A percentile compares a stretch with the other conserved stretches of the same genome.
Evolutionary conservation across 1,284 basidiomycete genomes (phyloP).

Genomic region (Rhodotorula sp.): DNA sequence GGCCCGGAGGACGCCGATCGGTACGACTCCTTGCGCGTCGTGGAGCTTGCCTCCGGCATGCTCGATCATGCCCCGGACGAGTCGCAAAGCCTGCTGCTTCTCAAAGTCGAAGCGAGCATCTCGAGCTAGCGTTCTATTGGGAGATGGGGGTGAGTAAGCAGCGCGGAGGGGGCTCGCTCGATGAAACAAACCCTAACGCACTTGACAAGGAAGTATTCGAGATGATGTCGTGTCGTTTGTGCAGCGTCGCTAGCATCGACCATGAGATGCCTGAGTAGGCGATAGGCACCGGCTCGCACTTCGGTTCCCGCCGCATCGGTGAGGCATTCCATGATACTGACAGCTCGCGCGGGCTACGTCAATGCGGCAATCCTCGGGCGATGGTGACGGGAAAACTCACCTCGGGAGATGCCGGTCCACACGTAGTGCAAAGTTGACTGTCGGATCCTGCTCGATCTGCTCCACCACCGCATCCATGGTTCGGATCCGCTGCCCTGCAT

Average conservation of each 20-base stretch:
- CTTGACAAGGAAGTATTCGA: conserved; percentile 90
- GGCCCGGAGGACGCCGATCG: conserved; percentile 74
- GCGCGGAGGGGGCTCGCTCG: background rate
- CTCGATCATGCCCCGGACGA: conserved; percentile 61
- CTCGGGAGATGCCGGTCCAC: conserved; percentile 12
- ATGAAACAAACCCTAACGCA: conserved; percentile 48
- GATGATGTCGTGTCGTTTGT: conserved; percentile 54
- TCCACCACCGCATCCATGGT: conserved; percentile 37
- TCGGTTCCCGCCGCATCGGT: conserved; percentile 70
- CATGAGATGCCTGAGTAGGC: conserved; percentile 76
- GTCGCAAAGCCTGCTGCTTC: conserved; percentile 90
- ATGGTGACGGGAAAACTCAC: background rate
- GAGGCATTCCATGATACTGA: conserved; percentile 51
- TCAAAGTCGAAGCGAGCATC: conserved; percentile 81
- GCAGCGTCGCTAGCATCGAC: conserved; percentile 66
- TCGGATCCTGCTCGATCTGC: conserved; percentile 1
- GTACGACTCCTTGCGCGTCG: conserved; percentile 49
- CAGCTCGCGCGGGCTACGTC: too few species aligned
- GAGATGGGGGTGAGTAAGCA: background rate
- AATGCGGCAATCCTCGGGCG: too few species aligned
- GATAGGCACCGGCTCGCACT: conserved; percentile 78
- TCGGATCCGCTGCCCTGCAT: conserved; percentile 14
- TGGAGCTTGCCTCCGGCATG: conserved; percentile 46
- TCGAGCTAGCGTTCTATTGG: conserved; percentile 69
- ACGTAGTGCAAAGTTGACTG: conserved; percentile 22